Conservation (phyloP, 805 yeast species). For the Starmerella bacillaris region DNA sequence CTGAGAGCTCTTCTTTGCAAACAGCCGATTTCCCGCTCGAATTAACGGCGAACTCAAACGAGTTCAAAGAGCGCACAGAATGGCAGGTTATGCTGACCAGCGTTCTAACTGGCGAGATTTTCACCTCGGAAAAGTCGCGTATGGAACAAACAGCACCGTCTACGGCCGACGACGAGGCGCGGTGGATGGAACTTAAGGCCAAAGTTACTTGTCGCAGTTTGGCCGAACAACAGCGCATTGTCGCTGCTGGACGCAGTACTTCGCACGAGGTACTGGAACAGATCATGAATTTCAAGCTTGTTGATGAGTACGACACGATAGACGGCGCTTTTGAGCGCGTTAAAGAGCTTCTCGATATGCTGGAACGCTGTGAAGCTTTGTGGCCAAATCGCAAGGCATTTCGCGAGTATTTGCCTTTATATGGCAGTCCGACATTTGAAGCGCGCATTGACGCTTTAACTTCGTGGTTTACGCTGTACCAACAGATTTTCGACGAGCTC, state of each 20-base stretch:
- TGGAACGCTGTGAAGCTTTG: slow-evolving; percentile 48
- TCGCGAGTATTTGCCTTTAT: slow-evolving; percentile 58
- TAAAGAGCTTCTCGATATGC: slow-evolving; percentile 36
- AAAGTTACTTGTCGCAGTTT: slow-evolving; percentile 63
- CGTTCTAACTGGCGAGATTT: slow-evolving; percentile 89
- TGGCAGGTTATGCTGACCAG: slow-evolving; percentile 91
- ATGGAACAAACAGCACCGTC: slow-evolving; percentile 39
- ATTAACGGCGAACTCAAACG: slow-evolving; percentile 19
- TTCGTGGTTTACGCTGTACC: slow-evolving; percentile 67
- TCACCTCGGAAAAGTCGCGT: slow-evolving; percentile 57
- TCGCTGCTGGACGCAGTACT: slow-evolving; percentile 48
- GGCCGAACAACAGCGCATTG: slow-evolving; percentile 55
- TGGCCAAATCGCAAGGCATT: slow-evolving; percentile 71
- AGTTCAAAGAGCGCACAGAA: slow-evolving; percentile 53
- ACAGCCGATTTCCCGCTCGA: slow-evolving; percentile 8
- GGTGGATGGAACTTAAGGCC: slow-evolving; percentile 80
- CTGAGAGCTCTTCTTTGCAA: slow-evolving; percentile 7
- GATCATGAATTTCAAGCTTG: slow-evolving; percentile 43
- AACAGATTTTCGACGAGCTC: slow-evolving; percentile 46
- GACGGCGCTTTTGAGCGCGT: slow-evolving; percentile 34
- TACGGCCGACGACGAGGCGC: slow-evolving; percentile 38
- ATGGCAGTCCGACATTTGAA: slow-evolving; percentile 45
- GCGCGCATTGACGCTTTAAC: slow-evolving; percentile 55
- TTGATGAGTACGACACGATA: slow-evolving; percentile 11
- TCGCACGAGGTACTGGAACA: slow-evolving; percentile 60